Base-by-base conservation (phyloP, 139 green algal genomes). In the Chlamydomonas eustigma region DNA sequence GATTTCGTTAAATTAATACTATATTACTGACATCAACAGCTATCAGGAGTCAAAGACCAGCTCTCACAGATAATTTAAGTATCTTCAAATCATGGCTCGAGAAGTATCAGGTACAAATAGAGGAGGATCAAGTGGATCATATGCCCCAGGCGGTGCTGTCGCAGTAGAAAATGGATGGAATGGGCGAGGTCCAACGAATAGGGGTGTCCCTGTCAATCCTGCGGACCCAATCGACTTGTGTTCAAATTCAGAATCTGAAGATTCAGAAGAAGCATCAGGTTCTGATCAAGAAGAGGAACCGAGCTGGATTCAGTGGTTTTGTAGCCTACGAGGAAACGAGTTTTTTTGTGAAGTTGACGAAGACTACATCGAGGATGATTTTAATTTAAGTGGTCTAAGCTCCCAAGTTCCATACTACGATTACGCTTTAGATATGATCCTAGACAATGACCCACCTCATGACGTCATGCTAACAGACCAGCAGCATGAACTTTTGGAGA, bases 361-460 rank as follows among this genome's bases (percentile, higher is more conserved):
- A 51, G 84, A 89, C 35, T 99, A 97, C 86, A 97, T 98, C 66
- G 92, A 97, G 81, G 95, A 99, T 81, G 95, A 98, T 80, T 99
- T 99, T 86, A 99, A 99, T 78, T 85, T 98, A 3, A 91, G 81
- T 52, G 95, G 95, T 0, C 91, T 99, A 5, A 92, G 84, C 77
- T 88, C 79, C 2, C 90, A 95, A 78, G 95, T 99, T 52, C 95
- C 94, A 6, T 98, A 98, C 80, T 99, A 98, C 71, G 95, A 99
- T 73, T 97, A 98, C 70, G 95, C 95, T 0, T 83, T 99, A 28
- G 94, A 98, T 78, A 84, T 98, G 52, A 97, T 99, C 34, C 78
- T 98, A 31, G 94, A 98, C 73, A 88, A 93, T 37, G 94, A 98
- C 71, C 87, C 84, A 4, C 90, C 88, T 5, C 91, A 91, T 51